phyloP scores from a whole-genome alignment of 2,329 filamentous ascomycete species.

The Bipolaris cookei region DNA sequence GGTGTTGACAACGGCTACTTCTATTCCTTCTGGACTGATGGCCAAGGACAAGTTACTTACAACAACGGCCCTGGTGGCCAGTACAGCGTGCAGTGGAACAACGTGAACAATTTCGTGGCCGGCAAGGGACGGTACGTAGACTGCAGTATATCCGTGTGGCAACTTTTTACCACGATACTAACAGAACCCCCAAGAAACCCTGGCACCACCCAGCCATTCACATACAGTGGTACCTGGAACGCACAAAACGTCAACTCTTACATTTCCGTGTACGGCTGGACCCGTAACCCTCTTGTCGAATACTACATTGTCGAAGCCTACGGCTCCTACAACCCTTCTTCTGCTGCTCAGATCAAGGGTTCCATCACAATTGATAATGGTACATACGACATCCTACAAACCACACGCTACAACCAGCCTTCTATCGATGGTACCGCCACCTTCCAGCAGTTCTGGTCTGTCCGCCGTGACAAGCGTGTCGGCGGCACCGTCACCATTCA shows the following conservation, averaged over 20 bases:
- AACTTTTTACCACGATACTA: background rate
- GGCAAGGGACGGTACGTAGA: constrained; percentile 60
- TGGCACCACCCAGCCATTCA: constrained; percentile 57
- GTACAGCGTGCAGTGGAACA: constrained; percentile 59
- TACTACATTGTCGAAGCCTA: constrained; percentile 65
- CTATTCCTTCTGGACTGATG: constrained; percentile 64
- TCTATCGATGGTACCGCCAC: constrained; percentile 62
- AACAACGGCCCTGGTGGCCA: constrained; percentile 55
- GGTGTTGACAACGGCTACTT: constrained; percentile 43
- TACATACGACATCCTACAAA: constrained; percentile 60
- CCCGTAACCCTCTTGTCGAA: constrained; percentile 60
- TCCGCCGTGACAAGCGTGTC: constrained; percentile 58
- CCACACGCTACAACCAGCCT: constrained; percentile 59
- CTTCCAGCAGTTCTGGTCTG: constrained; percentile 63
- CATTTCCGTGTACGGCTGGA: constrained; percentile 66
- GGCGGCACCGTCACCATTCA: constrained; percentile 58
- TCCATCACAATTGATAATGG: constrained; percentile 60
- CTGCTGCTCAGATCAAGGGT: constrained; percentile 57
- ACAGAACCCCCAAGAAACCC: constrained; percentile 45
- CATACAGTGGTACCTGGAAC: constrained; percentile 57
- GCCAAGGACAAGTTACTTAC: constrained; percentile 58
- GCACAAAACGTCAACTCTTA: constrained; percentile 58
- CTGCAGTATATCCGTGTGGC: too few relatives aligned
- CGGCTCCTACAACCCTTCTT: constrained; percentile 58
- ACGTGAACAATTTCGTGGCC: constrained; percentile 61